Percentiles rank a stretch among this genome's conserved stretches.
Conservation (phyloP, 768 basidiomycete genomes). For the Lanmaoa pseudosensibilis region DNA sequence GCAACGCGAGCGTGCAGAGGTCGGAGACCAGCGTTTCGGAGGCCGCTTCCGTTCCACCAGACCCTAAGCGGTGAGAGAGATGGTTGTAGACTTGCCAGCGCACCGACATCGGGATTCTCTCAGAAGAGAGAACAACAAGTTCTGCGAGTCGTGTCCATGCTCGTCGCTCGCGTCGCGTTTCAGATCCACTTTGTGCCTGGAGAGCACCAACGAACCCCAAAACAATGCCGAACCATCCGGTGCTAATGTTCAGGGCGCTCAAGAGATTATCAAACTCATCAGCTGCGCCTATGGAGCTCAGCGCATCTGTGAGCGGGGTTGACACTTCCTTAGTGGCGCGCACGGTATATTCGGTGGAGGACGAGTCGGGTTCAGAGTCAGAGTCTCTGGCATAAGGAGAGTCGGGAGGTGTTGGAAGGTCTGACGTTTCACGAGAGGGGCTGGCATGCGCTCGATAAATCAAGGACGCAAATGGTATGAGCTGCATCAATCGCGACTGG, state of each 20-base stretch:
- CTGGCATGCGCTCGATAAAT: slow-evolving; percentile 4
- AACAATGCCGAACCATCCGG: slow-evolving; percentile 39
- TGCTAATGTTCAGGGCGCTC: slow-evolving; percentile 39
- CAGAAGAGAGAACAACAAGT: slow-evolving; percentile 38
- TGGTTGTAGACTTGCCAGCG: slow-evolving; percentile 57
- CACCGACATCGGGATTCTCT: slow-evolving; percentile 30
- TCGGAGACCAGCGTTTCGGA: slow-evolving; percentile 45
- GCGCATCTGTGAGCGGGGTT: slow-evolving; percentile 27
- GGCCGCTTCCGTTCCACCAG: background rate
- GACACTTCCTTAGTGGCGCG: slow-evolving; percentile 16
- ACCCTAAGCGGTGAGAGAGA: slow-evolving; percentile 36
- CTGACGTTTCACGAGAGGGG: slow-evolving; percentile 8
- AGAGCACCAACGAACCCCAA: slow-evolving; percentile 23
- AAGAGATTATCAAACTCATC: slow-evolving; percentile 43
- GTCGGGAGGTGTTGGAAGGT: slow-evolving; percentile 29
- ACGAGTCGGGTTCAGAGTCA: slow-evolving; percentile 30
- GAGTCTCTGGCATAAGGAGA: slow-evolving; percentile 27
- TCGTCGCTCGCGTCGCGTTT: slow-evolving; percentile 41
- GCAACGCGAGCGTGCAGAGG: slow-evolving; percentile 57
- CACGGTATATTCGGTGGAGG: slow-evolving; percentile 30
- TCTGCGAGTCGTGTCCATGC: slow-evolving; percentile 56
- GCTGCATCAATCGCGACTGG: slow-evolving; percentile 24
- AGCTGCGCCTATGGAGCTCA: slow-evolving; percentile 36
- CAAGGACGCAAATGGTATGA: slow-evolving; percentile 27
- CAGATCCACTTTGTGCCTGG: background rate